Conservation (phyloP, 306 rosid genomes). For the Aeschynomene evenia region DNA sequence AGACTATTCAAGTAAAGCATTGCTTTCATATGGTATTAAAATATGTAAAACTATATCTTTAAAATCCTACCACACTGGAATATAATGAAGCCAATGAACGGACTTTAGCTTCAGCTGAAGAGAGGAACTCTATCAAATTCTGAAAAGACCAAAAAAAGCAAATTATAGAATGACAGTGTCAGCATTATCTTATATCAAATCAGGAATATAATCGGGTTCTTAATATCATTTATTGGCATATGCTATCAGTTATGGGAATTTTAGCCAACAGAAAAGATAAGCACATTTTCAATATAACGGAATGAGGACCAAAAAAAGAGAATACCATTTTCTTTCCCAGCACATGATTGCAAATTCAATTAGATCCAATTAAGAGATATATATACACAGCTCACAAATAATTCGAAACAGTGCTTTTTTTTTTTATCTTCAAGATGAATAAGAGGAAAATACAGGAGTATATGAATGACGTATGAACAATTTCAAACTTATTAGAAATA, state of each 20-base stretch:
- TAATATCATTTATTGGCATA: neutral
- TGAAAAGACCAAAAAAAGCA: slow-evolving; percentile 30
- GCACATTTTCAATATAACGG: slow-evolving; percentile 3
- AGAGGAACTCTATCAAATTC: slow-evolving; percentile 75
- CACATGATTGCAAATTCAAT: slow-evolving; percentile 21
- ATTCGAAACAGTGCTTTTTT: neutral
- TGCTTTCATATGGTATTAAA: neutral
- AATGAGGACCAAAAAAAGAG: slow-evolving; percentile 3
- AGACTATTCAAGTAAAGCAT: slow-evolving; percentile 29
- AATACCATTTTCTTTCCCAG: neutral
- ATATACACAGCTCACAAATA: neutral
- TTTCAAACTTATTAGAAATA: neutral
- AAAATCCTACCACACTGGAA: slow-evolving; percentile 76
- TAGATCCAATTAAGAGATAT: slow-evolving; percentile 3
- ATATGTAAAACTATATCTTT: neutral
- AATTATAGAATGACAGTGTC: neutral
- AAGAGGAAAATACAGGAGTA: neutral
- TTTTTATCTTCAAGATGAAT: neutral
- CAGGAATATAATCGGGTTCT: neutral
- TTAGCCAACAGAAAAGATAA: neutral
- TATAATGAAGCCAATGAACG: slow-evolving; percentile 81
- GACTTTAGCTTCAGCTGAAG: slow-evolving; percentile 83
- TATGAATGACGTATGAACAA: neutral
- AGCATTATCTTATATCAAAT: neutral
- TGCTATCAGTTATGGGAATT: neutral